phyloP scores from a whole-genome alignment of 192 early-diverging fungal genomes.

The Coemansia sp. region DNA sequence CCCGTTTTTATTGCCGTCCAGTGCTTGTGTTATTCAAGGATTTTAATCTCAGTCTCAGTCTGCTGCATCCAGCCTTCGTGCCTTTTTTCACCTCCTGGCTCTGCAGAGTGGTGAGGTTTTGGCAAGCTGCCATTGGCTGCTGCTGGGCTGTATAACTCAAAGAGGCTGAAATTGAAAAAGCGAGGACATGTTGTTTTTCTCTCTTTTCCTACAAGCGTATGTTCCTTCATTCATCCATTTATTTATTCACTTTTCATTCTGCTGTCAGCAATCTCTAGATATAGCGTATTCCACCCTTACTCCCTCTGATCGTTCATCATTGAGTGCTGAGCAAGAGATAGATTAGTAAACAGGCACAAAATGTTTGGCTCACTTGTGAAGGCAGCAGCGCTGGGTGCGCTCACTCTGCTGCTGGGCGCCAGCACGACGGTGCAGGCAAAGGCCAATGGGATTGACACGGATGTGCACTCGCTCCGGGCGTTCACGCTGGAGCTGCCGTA shows the following conservation, averaged over 20 bases:
- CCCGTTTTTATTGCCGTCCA: no score
- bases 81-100: background rate
- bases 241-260: background rate
- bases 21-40: no score
- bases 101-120: background rate
- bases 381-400: conserved; percentile 20
- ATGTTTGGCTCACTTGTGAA: conserved; percentile 45
- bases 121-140: background rate
- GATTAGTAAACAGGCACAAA: background rate
- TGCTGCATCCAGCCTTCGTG: background rate
- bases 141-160: no score
- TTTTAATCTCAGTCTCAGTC: no score
- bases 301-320: background rate
- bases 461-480: conserved; percentile 37
- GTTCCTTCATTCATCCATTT: background rate
- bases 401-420: conserved; percentile 19
- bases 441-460: conserved; percentile 33
- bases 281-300: background rate
- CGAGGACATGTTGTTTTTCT: background rate
- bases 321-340: background rate
- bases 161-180: no score
- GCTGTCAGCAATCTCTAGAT: background rate
- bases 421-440: conserved; percentile 12
- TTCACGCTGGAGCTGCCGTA: conserved; percentile 46
- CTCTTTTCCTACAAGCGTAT: background rate